phyloP scores from a whole-genome alignment of 2,329 filamentous ascomycete genomes.

The Arthroderma sp. region DNA sequence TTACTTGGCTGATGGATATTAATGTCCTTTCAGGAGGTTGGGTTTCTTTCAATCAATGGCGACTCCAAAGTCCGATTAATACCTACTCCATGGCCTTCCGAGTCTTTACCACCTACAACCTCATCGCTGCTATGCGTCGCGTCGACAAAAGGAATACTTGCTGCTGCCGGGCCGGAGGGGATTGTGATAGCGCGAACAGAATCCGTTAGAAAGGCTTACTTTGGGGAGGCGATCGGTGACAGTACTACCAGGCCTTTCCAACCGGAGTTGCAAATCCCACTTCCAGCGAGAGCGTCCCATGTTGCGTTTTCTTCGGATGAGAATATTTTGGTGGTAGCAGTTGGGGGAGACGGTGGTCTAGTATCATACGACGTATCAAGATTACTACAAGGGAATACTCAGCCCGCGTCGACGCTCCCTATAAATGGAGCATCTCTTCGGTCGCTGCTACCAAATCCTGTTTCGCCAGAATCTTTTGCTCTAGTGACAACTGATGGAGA shows the following conservation, averaged over 20 bases:
- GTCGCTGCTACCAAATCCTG: constrained; percentile 67
- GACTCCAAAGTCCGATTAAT: constrained; percentile 71
- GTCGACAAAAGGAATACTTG: constrained; percentile 64
- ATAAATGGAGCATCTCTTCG: constrained; percentile 65
- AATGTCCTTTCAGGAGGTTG: constrained; percentile 45
- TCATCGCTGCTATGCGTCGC: constrained; percentile 77
- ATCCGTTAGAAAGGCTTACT: constrained; percentile 62
- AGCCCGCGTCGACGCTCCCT: constrained; percentile 59
- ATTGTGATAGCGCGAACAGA: constrained; percentile 67
- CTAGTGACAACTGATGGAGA: constrained; percentile 70
- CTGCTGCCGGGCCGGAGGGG: constrained; percentile 71
- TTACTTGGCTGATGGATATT: not conserved
- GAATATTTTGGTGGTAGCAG: constrained; percentile 66
- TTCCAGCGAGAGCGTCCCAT: constrained; percentile 70
- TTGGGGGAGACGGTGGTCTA: constrained; percentile 67
- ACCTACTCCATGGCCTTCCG: constrained; percentile 59
- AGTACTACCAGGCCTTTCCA: constrained; percentile 56
- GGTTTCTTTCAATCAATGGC: constrained; percentile 66
- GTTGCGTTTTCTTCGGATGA: constrained; percentile 86
- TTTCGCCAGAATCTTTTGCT: constrained; percentile 50
- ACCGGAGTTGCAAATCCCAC: constrained; percentile 58
- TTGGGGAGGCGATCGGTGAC: constrained; percentile 42
- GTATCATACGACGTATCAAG: constrained; percentile 66
- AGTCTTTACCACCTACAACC: constrained; percentile 57
- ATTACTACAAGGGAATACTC: constrained; percentile 51